Evolutionary conservation across 2,329 filamentous ascomycete species (phyloP).

Genomic region (Cadophora gregata): DNA sequence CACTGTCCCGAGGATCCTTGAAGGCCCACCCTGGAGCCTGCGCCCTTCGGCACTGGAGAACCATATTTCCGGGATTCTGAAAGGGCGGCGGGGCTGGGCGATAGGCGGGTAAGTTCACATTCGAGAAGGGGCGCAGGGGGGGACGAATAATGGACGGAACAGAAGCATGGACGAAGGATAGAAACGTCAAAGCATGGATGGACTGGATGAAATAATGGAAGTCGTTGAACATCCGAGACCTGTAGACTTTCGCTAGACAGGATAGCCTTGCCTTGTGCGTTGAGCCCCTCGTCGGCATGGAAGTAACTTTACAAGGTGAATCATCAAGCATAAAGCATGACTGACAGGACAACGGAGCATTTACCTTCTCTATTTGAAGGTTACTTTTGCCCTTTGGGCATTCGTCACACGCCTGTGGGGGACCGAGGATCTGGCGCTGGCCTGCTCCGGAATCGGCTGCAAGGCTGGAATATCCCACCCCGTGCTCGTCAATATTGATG

Average conservation of each 20-base stretch:
- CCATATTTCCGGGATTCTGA: constrained; percentile 21
- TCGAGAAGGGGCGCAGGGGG: neutral
- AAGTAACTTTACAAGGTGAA: neutral
- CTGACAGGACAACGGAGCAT: neutral
- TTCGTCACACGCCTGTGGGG: neutral
- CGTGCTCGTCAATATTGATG: neutral
- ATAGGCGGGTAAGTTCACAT: neutral
- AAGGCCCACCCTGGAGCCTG: neutral
- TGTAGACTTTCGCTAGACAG: neutral
- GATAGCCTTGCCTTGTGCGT: constrained; percentile 2
- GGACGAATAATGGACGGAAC: neutral
- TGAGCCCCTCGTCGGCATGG: constrained; percentile 7
- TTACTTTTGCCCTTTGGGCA: constrained; percentile 12
- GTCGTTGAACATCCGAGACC: neutral
- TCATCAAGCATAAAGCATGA: too few species aligned
- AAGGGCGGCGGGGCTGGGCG: neutral
- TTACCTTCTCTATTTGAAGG: neutral
- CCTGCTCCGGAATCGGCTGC: constrained; percentile 14
- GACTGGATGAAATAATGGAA: neutral
- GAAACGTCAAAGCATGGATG: neutral
- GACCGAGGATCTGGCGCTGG: neutral
- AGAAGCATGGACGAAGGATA: neutral
- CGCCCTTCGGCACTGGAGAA: constrained; percentile 16
- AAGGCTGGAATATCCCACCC: neutral
- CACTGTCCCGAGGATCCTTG: constrained; percentile 13